Evolutionary conservation across 1,139 yeast species (phyloP).

Genomic region (Tardiomyces digboiensis): DNA sequence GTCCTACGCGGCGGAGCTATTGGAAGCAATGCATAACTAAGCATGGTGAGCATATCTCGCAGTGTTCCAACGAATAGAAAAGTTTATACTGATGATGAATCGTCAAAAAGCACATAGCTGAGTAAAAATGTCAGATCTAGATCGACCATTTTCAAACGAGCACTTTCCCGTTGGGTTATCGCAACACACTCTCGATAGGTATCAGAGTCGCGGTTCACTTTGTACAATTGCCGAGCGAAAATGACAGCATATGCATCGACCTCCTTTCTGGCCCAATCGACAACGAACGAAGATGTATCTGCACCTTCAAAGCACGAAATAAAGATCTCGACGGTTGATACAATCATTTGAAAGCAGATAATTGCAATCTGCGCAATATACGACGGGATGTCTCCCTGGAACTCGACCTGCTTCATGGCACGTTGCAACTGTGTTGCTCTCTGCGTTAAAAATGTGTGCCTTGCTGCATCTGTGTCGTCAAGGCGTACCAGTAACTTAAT

Average conservation of each 20-base stretch:
- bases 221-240: constrained; percentile 60
- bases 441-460: constrained; percentile 37
- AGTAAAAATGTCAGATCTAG: constrained; percentile 41
- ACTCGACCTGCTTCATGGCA: constrained; percentile 38
- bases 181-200: constrained; percentile 42
- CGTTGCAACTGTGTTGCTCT: constrained; percentile 36
- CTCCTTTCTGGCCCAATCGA: constrained; percentile 65
- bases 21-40: too few relatives aligned
- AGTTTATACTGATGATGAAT: too few relatives aligned
- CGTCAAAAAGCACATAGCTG: constrained; percentile 10
- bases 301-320: constrained; percentile 33
- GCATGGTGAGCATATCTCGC: too few relatives aligned
- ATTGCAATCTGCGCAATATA: constrained; percentile 50
- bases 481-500: constrained; percentile 34
- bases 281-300: constrained; percentile 32
- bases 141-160: constrained; percentile 54
- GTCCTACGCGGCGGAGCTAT: too few relatives aligned
- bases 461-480: constrained; percentile 37
- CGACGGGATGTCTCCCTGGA: constrained; percentile 46
- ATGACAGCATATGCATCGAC: constrained; percentile 50
- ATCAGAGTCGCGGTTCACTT: constrained; percentile 43
- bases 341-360: constrained; percentile 47
- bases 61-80: too few relatives aligned
- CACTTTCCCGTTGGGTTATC: constrained; percentile 50
- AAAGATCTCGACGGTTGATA: constrained; percentile 39